Evolutionary conservation across 2,329 filamentous ascomycete genomes (phyloP), one percentile per base, ranked within the genome.

Genomic region (Neofusicoccum umdonicola): DNA sequence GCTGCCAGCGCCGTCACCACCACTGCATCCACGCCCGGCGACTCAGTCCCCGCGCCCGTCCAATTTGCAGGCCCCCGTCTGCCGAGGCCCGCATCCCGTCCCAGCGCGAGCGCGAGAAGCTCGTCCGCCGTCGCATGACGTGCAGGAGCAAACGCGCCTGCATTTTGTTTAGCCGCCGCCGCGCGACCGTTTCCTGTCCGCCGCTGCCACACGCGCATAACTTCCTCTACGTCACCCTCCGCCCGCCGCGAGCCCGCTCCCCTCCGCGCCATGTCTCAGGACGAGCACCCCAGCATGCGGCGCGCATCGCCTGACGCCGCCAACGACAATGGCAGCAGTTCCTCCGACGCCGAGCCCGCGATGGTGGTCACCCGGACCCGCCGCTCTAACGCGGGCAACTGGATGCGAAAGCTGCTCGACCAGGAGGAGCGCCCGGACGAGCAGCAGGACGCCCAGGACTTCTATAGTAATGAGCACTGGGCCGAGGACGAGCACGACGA

Each of bases 401-500:
- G 75, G 70, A 79, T 77, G 76, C 72, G 71, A 64, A 78, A 72
- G 63, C 74, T 76, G 68, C 71, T 75, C 17, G 72, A 74, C 44
- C 67, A 70, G 34, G 72, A 79, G 44, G 78, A 79, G 31, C 71
- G 74, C 52, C 73, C 77, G 65, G 72, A 77, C 52, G 77, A 79
- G 54, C 78, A 77, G 56, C 77, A 80, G 56, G 77, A 78, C 35
- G 51, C 51, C 15, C 37, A 63, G 19, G 63, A 65, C n/a, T 65
- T 65, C 63, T 66, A 64, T 31, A 54, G 19, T 66, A 75, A 72
- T n/a, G 75, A 77, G 47, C 75, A 90, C 67, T 89, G 93, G 77
- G 88, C 87, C 62, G 90, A 93, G 71, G 86, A 84, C 6, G 88
- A 84, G 35, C 83, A 84, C 65, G 81, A 87, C 13, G 82, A 83